Conservation (phyloP, 2,329 filamentous ascomycete species). For the Magnaporthiopsis rhizophila region DNA sequence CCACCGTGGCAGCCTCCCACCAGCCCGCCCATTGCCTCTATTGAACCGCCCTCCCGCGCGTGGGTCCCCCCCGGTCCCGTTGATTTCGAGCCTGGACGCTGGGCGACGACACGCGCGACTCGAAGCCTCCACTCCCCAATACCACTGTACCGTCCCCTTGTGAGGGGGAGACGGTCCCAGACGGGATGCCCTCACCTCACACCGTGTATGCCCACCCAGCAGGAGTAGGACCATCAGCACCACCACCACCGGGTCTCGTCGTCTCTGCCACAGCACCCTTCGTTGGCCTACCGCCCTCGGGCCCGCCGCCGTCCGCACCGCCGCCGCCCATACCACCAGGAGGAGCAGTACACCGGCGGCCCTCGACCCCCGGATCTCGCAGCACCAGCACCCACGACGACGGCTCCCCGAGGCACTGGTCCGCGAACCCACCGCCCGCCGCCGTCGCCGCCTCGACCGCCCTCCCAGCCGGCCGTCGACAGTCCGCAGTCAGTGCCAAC, state of each 20-base stretch:
- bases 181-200: slow-evolving; percentile 7
- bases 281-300: background rate
- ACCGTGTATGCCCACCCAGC: slow-evolving; percentile 5
- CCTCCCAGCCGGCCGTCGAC: background rate
- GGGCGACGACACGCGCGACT: background rate
- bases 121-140: background rate
- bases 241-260: background rate
- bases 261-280: background rate
- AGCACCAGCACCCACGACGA: background rate
- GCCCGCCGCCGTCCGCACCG: slow-evolving; percentile 1
- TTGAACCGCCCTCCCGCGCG: background rate
- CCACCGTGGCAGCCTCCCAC: background rate
- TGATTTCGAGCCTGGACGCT: background rate
- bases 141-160: background rate
- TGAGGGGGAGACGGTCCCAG: background rate
- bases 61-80: background rate
- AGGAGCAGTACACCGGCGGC: slow-evolving; percentile 1
- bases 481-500: slow-evolving; percentile 5
- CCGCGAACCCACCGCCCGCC: background rate
- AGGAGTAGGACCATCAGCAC: background rate
- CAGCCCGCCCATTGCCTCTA: background rate
- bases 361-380: background rate
- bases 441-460: background rate
- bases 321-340: background rate
- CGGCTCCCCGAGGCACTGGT: background rate